phyloP scores from a whole-genome alignment of 805 yeast genomes.

The Zygosaccharomyces gambellarensis region DNA sequence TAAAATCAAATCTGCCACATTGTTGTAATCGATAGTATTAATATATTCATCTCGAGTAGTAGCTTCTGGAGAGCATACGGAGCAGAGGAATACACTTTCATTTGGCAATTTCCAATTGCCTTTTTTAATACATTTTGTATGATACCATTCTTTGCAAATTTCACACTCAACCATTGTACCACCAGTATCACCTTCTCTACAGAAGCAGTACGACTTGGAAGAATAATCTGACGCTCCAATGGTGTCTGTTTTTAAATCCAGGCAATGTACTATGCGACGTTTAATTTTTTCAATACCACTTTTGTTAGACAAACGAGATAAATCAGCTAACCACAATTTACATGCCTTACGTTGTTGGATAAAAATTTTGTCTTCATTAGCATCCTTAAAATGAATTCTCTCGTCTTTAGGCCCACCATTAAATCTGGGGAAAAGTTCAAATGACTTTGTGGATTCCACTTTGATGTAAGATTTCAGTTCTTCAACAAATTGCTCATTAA shows the following conservation, averaged over 20 bases:
- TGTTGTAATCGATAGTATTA: conserved; percentile 14
- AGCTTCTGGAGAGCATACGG: conserved; percentile 38
- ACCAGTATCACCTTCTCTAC: conserved; percentile 56
- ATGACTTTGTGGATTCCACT: conserved; percentile 4
- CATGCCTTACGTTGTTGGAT: conserved; percentile 11
- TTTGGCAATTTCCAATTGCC: conserved; percentile 31
- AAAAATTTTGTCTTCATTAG: conserved; percentile 20
- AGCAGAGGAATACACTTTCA: conserved; percentile 45
- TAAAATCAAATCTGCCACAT: conserved; percentile 15
- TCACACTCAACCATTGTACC: conserved; percentile 65
- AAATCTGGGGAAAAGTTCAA: conserved; percentile 17
- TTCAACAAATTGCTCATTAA: conserved; percentile 13
- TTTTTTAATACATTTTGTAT: conserved; percentile 50
- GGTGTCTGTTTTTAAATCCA: conserved; percentile 24
- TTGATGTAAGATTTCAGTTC: conserved; percentile 7
- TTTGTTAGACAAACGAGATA: conserved; percentile 7
- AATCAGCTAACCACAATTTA: conserved; percentile 12
- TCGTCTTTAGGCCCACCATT: conserved; percentile 31
- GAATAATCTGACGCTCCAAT: conserved; percentile 13
- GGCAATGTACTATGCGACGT: conserved; percentile 14
- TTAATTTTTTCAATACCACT: conserved; percentile 6
- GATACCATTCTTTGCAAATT: conserved; percentile 68
- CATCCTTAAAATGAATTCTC: conserved; percentile 33
- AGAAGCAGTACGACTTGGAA: conserved; percentile 46
- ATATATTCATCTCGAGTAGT: conserved; percentile 17